Base-by-base conservation (phyloP, 2,329 filamentous ascomycete species). In the Fusarium acutatum region DNA sequence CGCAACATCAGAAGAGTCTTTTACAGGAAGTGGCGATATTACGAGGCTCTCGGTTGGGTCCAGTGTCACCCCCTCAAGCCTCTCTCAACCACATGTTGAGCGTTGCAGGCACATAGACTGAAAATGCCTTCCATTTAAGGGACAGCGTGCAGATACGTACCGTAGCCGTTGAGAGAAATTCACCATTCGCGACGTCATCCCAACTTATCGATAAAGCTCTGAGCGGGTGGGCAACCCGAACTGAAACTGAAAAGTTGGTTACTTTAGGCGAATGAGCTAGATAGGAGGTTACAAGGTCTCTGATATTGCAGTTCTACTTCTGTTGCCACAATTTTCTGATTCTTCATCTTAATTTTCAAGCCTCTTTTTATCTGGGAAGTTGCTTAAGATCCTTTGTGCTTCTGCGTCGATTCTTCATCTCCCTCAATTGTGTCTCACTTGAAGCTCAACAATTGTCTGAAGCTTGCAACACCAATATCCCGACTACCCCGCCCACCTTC, bases 151-250 rank as follows among this genome's bases (percentile, higher is more conserved):
- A 35, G 43, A 71, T 75, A 76, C 75, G 70, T 77, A 75, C 67
- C 67, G 12, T 58, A 49, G 66, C 63, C 68, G 75, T 77, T 77
- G 75, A 60, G 75, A 75, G 60, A 75, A 63, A 62, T 61, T 52
- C 64, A 63, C 68, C 68, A 61, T 67, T 56, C 59, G 50, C 75
- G 76, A 78, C 76, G 76, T 78, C 76, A 78, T 78, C 58, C 57
- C 53, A 68, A 71, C 71, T 78, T 78, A 78, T 78, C 76, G 76
- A 78, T 78, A 78, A 78, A 78, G 76, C 76, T 78, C 59, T 73
- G 60, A 40, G 65, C 47, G 46, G 44, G 66, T 53, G 46, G 40
- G 66, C 58, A 69, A 38, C 49, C 49, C 13, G 32, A 26, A 52
- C 32, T 52, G 53, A 52, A 52, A 41, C 57, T 64, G 69, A 69